Base-by-base conservation (phyloP, 2,329 filamentous ascomycete species). In the Fusarium lateritium region DNA sequence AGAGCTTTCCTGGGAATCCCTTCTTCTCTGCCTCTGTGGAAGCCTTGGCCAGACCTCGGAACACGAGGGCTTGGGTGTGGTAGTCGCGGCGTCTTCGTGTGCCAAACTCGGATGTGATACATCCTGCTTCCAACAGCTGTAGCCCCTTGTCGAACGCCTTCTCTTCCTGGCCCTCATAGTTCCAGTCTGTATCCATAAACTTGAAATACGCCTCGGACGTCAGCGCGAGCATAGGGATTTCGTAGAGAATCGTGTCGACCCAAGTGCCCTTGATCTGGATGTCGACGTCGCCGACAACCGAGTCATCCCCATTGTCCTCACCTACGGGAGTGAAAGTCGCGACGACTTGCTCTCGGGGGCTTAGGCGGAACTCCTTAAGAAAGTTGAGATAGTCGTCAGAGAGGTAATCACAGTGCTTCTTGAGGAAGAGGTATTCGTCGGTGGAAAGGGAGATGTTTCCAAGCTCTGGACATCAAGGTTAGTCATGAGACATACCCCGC, bases 141-240 rank as follows among this genome's bases (percentile, higher is more conserved):
- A 90, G 84, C 3, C 94, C 96, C 82, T 99, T 99, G 10, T 88
- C 83, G 67, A 90, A 93, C 2, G 96, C 94, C 72, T 91, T 91
- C 50, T 97, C 91, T 75, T 97, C 89, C 79, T 99, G 96, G 4
- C 91, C 91, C 7, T 92, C 88, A 75, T 98, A 92, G 73, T 88
- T 91, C 96, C 96, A 99, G 78, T 98, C 94, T 53, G 82, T 93
- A 77, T 99, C 94, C 83, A 94, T 93, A 81, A 97, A 98, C 76
- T 93, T 94, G 86, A 99, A 99, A 82, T 98, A 99, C 50, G 96
- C 94, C 79, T 99, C 95, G 47, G 94, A 98, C 2, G 95, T 93
- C 69, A 99, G 81, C 4, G 97, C 94, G 21, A 99, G 86, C 22
- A 99, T 86, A 0, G 96, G 96, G 60, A 99, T 98, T 82, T 99